Evolutionary conservation across 2,329 filamentous ascomycete species (phyloP).

Genomic region (Fusarium euwallaceae): DNA sequence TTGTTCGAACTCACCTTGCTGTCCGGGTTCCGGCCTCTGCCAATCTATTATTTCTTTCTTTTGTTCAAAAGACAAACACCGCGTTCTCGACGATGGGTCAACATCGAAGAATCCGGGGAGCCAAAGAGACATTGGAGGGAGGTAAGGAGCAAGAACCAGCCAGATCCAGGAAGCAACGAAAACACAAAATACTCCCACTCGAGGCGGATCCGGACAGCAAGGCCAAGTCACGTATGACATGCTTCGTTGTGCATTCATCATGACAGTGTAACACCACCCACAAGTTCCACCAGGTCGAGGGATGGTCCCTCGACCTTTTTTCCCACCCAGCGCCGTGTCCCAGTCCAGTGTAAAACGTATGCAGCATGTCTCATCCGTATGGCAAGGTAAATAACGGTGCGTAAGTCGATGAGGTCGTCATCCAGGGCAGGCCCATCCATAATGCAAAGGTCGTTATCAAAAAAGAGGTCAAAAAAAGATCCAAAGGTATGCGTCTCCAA

Average conservation of each 20-base stretch:
- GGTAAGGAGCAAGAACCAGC: constrained; percentile 44
- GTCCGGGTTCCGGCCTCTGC: constrained; percentile 59
- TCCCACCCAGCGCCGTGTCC: constrained; percentile 49
- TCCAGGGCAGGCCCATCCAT: constrained; percentile 44
- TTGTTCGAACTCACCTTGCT: constrained; percentile 65
- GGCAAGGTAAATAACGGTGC: constrained; percentile 44
- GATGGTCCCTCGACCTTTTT: constrained; percentile 44
- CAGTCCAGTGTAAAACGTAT: constrained; percentile 49
- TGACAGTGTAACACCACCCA: constrained; percentile 43
- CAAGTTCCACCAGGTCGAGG: constrained; percentile 38
- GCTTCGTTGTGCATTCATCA: constrained; percentile 1
- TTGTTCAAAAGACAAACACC: constrained; percentile 33
- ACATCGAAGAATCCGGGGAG: constrained; percentile 44
- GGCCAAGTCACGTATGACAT: constrained; percentile 23
- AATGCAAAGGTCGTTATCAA: constrained; percentile 46
- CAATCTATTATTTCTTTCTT: constrained; percentile 47
- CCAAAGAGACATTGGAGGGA: constrained; percentile 41
- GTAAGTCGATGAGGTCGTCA: constrained; percentile 45
- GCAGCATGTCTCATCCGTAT: constrained; percentile 52
- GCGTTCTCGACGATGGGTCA: constrained; percentile 41
- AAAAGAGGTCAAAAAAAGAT: constrained; percentile 37
- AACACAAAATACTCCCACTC: constrained; percentile 47
- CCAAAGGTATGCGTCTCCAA: constrained; percentile 35
- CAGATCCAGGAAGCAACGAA: constrained; percentile 48
- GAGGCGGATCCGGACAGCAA: constrained; percentile 53